Base-by-base conservation (phyloP, 768 basidiomycete genomes). In the Suillus placidus region DNA sequence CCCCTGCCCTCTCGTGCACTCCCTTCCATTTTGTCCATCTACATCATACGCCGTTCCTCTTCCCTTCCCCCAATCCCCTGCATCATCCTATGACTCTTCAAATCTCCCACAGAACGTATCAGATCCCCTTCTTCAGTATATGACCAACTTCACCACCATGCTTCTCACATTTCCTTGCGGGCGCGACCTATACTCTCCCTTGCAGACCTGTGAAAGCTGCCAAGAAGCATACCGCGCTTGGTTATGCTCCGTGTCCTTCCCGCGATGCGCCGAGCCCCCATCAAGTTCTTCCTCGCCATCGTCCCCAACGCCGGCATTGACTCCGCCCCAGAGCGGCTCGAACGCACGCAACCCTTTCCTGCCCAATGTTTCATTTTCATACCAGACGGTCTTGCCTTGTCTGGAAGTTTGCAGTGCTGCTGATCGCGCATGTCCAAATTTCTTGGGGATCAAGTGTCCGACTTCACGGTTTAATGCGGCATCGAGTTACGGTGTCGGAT, bases 91-190 rank as follows among this genome's bases (percentile, higher is more conserved):
- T 74, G 81, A 86, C 26, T 78, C 80, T 8, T 75, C 78, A 14
- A 86, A 82, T 26, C 77, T 93, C 14, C 87, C 89, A 0, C 66
- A 72, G 5, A 64, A 68, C 26, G 72, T 92, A n/a, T 78, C 83
- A 23, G 71, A 73, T 13, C 83, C 85, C 8, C 82, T 94, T 51
- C 70, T 88, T 51, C 78, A 81, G 30, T 86, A 84, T 66, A 76
- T 95, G 68, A 76, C 87, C 58, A 93, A 93, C 77, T 94, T 95
- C 76, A 90, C 92, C 1, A 82, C 83, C 1, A 83, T 86, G 23
- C 85, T 96, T 10, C 82, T 84, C 38, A 91, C 90, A 4, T 86
- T 88, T 66, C 85, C 92, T 1, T 95, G 94, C 73, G 91, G 92
- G 20, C 84, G 91, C 35, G 93, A 94, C 72, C 72, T 81, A 63